A percentile compares a stretch with the other conserved stretches of the same genome.
These are phyloP conservation scores for Fragaria iinumae DNA, from an alignment of 306 rosid genomes.

Conservation along the genomic window DNA sequence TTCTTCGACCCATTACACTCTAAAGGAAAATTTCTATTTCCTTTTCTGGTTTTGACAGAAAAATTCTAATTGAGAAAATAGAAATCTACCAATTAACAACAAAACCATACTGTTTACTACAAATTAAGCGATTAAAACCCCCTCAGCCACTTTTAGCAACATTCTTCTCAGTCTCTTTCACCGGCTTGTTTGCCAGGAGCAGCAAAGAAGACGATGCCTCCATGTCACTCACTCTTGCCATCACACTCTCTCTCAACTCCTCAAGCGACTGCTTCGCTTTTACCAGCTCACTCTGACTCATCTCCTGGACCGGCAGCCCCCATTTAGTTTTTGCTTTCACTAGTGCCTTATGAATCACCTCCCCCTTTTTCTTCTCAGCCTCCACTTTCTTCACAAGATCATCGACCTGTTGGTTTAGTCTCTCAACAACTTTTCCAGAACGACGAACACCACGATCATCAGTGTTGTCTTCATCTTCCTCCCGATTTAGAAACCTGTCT, in stretches of 20 bases:
- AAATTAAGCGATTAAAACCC: not conserved
- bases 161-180: not conserved
- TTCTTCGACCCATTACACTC: not conserved
- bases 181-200: slow-evolving; percentile 35
- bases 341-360: slow-evolving; percentile 22
- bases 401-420: slow-evolving; percentile 21
- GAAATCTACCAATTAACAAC: not conserved
- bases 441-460: not conserved
- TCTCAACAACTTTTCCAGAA: slow-evolving; percentile 11
- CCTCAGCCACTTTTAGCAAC: slow-evolving; percentile 23
- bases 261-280: slow-evolving; percentile 22
- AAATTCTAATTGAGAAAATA: not conserved
- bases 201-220: slow-evolving; percentile 48
- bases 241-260: slow-evolving; percentile 16
- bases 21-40: not conserved
- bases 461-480: not conserved
- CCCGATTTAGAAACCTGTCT: slow-evolving; percentile 30
- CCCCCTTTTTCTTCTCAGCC: slow-evolving; percentile 35
- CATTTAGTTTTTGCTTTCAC: slow-evolving; percentile 7
- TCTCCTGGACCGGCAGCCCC: slow-evolving; percentile 4
- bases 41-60: not conserved
- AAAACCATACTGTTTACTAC: not conserved
- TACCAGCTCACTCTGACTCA: slow-evolving; percentile 12
- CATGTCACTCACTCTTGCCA: slow-evolving; percentile 26
- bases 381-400: slow-evolving; percentile 23